Base-by-base conservation (phyloP, 177 flowering plant species). In the Vitis hybrid region DNA sequence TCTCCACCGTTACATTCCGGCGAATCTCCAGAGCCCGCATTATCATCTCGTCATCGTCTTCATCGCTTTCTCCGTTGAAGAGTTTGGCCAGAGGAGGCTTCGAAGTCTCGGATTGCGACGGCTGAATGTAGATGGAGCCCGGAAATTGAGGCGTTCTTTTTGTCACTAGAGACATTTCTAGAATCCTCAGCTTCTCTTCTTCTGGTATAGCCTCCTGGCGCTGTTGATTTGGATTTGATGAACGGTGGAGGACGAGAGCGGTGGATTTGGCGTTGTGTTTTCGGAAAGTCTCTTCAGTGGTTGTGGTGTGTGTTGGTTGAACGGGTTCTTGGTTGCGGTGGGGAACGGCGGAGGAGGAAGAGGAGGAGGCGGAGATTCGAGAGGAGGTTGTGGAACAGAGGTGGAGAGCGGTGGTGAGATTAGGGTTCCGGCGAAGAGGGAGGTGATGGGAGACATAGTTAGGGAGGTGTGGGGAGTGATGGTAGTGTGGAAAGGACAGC, bases 141-240 rank as follows among this genome's bases (percentile, higher is more conserved):
- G 98, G 94, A 64, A 91, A 93, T 64, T 75, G 85, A 15, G 91
- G 94, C 57, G 82, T 73, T 34, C 89, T 77, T 66, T 85, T 85
- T 51, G 78, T 65, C 2, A 77, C 75, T 1, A 83, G 82, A 2
- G 89, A 76, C 19, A 85, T 17, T 71, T 87, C 86, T 11, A 84
- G 60, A 2, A 85, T 64, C 68, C 71, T 73, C 1, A 76, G 73
- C 64, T 78, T 83, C 14, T 84, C 88, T 32, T 79, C 74, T 23
- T 70, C 68, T 19, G 56, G 39, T 19, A 52, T 6, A 11, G 18
- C 67, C 14, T 48, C 55, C 6, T 65, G 32, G 62, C 68, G 5
- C 10, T 26, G 18, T 26, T 68, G 15, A 50, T 26, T 32, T 60
- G 69, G 30, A 60, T 13, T 7, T 30, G 54, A 56, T 15, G 66